A percentile compares a stretch with the other conserved stretches of the same genome.
Evolutionary conservation across 768 basidiomycete species (phyloP).

Genomic region (Candolleomyces aberdarensis): DNA sequence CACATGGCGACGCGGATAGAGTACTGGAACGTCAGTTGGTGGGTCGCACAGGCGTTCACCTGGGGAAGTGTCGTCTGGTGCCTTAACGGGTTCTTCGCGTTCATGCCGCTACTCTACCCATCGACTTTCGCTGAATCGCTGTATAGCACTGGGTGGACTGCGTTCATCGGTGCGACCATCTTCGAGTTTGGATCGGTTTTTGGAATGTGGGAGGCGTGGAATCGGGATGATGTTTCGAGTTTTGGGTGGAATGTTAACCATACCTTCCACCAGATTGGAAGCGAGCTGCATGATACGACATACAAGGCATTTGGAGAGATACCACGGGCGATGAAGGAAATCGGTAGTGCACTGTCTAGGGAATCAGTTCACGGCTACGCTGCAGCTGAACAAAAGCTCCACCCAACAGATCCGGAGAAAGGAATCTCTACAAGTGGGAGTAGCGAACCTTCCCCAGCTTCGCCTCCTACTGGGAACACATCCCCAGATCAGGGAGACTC

Average conservation of each 20-base stretch:
- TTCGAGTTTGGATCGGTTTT: conserved; percentile 56
- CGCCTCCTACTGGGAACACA: too few relatives aligned
- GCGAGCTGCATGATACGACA: conserved; percentile 9
- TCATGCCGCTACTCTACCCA: conserved; percentile 42
- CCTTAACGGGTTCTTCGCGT: conserved; percentile 52
- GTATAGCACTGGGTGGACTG: conserved; percentile 41
- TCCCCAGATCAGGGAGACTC: too few relatives aligned
- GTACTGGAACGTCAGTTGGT: conserved; percentile 45
- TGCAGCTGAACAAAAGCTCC: too few relatives aligned
- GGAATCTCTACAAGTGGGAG: too few relatives aligned
- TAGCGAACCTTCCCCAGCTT: too few relatives aligned
- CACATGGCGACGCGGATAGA: conserved; percentile 31
- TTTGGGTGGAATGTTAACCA: conserved; percentile 32
- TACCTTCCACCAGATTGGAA: not conserved
- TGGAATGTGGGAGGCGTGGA: conserved; percentile 54
- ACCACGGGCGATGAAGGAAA: not conserved
- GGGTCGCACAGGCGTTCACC: conserved; percentile 40
- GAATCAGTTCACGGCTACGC: too few relatives aligned
- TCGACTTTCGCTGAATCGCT: conserved; percentile 23
- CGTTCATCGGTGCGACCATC: conserved; percentile 57
- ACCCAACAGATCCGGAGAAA: too few relatives aligned
- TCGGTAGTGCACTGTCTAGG: not conserved
- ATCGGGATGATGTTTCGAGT: conserved; percentile 37
- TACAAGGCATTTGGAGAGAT: not conserved
- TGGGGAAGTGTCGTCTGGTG: conserved; percentile 50